These are phyloP conservation scores for Sclerotinia glacialis DNA, from an alignment of 2,329 filamentous ascomycete species.

Conservation along the genomic window DNA sequence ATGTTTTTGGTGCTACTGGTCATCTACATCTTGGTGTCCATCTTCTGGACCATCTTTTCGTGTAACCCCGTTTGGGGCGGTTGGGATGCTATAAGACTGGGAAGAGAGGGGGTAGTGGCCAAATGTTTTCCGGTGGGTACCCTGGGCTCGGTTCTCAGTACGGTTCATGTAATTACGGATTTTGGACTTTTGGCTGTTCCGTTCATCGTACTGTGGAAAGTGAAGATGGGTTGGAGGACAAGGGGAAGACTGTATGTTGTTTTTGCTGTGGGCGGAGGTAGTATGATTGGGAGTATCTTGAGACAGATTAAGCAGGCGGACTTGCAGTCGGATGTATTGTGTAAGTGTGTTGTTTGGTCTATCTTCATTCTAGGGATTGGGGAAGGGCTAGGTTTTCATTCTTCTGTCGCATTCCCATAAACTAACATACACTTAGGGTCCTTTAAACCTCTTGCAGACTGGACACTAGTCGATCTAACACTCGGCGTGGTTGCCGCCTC, in stretches of 20 bases:
- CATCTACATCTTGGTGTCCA: background rate
- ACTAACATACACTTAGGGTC: background rate
- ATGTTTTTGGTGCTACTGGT: constrained; percentile 29
- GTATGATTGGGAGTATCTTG: constrained; percentile 39
- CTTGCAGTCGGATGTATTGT: constrained; percentile 12
- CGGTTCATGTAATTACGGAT: constrained; percentile 41
- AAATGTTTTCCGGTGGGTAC: constrained; percentile 18
- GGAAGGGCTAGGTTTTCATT: no score
- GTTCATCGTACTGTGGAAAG: constrained; percentile 41
- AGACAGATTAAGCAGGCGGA: constrained; percentile 33
- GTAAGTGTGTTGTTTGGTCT: background rate
- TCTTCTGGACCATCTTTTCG: constrained; percentile 15
- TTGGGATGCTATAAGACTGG: constrained; percentile 13
- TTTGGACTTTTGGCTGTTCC: constrained; percentile 40
- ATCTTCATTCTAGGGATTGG: no score
- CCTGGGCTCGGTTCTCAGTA: constrained; percentile 34
- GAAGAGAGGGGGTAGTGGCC: background rate
- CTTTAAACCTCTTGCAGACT: constrained; percentile 37
- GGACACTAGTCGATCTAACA: constrained; percentile 40
- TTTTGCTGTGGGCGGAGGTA: constrained; percentile 39
- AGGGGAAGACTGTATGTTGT: constrained; percentile 39
- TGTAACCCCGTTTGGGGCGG: constrained; percentile 14
- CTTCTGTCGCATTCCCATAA: background rate
- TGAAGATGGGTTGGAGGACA: constrained; percentile 37
- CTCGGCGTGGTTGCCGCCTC: constrained; percentile 40